phyloP scores from a whole-genome alignment of 2,329 filamentous ascomycete genomes.

The Huntiella savannae region DNA sequence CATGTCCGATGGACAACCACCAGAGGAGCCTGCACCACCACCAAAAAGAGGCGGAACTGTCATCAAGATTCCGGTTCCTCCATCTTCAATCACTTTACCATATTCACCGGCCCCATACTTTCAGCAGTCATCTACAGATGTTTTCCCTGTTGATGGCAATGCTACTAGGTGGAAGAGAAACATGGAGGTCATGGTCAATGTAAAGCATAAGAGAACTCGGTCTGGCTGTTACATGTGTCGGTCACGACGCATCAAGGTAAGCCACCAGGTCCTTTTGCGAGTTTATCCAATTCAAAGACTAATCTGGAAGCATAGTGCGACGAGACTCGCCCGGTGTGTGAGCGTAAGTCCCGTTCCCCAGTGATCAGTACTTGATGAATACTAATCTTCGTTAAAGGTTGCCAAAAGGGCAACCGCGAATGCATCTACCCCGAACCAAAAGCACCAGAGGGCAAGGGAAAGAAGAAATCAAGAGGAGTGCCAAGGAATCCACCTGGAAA shows the following conservation, averaged over 20 bases:
- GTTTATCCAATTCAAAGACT: slow-evolving; percentile 12
- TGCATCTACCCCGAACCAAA: slow-evolving; percentile 71
- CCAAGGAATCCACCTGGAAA: too few relatives aligned
- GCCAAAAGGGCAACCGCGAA: slow-evolving; percentile 76
- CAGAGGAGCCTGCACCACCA: slow-evolving; percentile 17
- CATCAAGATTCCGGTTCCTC: slow-evolving; percentile 15
- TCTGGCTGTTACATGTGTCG: slow-evolving; percentile 90
- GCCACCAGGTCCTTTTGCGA: slow-evolving; percentile 4
- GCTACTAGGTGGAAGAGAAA: slow-evolving; percentile 27
- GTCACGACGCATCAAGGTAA: slow-evolving; percentile 64
- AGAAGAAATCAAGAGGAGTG: slow-evolving; percentile 12
- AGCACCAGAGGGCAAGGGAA: slow-evolving; percentile 21
- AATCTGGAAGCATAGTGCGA: slow-evolving; percentile 49
- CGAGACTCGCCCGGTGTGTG: slow-evolving; percentile 70
- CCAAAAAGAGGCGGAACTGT: too few relatives aligned
- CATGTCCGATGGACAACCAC: slow-evolving; percentile 25
- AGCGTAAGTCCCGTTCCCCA: slow-evolving; percentile 31
- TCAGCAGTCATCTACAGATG: neutral
- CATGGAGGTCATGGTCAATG: slow-evolving; percentile 40
- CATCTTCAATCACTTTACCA: slow-evolving; percentile 27
- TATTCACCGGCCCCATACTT: slow-evolving; percentile 21
- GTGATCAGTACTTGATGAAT: neutral
- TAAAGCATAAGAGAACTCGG: slow-evolving; percentile 83
- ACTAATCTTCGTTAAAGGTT: slow-evolving; percentile 34
- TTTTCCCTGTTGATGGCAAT: slow-evolving; percentile 3